Base-by-base conservation (phyloP, 441 rosid genomes). In the Jatropha podagrica region DNA sequence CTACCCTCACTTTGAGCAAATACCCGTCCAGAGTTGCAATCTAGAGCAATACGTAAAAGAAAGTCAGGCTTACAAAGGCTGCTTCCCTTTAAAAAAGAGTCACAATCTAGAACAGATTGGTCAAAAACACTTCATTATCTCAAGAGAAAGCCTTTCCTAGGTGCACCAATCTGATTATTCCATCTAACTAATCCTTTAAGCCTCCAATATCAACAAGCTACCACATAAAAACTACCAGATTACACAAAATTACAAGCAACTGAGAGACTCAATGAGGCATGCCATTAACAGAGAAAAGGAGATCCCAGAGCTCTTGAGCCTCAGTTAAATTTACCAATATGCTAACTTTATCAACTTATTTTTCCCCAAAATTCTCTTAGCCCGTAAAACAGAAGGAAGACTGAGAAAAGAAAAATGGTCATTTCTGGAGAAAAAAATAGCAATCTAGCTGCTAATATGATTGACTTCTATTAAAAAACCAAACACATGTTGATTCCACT, bases 241-340 rank as follows among this genome's bases (percentile, higher is more conserved):
- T 18, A 0, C 40, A 23, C 38, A 48, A 20, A 23, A 51, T 52
- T 41, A 14, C 59, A 68, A 68, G 42, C 51, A 26, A 42, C 54
- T n/a, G 46, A 63, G 18, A 14, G n/a, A 37, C 20, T 20, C 17
- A 42, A 11, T 18, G 18, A 42, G 26, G 3, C 69, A 58, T 32
- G 20, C 52, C 69, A 42, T 44, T 42, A 42, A 20, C 69, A 65
- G 44, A 65, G 54, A 65, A 38, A 65, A 65, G 52, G 17, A 67
- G 40, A 67, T 67, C 5, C 55, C 23, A 10, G 9, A 65, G 41
- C 3, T 37, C 3, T 37, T 65, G 51, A 65, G 42, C 68, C 51
- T 65, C 48, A 62, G 40, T 7, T 14, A 7, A 65, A 14, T 7
- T 40, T 11, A 46, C 14, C n/a, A 15, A 13, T 49, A 26, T 48